Conservation (phyloP, 768 basidiomycete genomes). For the Ramaria sp. region DNA sequence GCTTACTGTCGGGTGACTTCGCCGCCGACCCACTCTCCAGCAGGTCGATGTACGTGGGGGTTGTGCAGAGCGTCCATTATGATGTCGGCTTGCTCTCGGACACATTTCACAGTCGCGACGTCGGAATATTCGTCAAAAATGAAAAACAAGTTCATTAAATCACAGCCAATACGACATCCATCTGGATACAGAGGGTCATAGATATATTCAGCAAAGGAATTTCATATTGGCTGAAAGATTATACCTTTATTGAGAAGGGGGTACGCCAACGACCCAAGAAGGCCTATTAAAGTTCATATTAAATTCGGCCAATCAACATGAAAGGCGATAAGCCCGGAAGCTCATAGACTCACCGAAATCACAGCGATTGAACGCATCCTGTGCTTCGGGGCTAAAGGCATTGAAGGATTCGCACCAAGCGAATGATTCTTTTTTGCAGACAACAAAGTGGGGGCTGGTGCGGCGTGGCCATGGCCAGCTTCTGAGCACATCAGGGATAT, state of each 20-base stretch:
- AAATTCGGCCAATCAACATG: slow-evolving; percentile 1
- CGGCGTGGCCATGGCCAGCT: too few relatives aligned
- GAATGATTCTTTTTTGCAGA: too few relatives aligned
- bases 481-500: too few relatives aligned
- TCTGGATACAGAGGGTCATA: slow-evolving; percentile 8
- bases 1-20: not conserved
- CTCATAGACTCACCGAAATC: slow-evolving; percentile 12
- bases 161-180: slow-evolving; percentile 18
- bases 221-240: too few relatives aligned
- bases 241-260: not conserved
- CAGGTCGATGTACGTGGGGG: not conserved
- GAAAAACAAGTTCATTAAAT: slow-evolving; percentile 23
- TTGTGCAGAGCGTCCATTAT: not conserved
- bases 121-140: slow-evolving; percentile 25
- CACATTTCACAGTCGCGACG: slow-evolving; percentile 4
- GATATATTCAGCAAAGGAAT: too few relatives aligned
- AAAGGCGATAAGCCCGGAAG: too few relatives aligned
- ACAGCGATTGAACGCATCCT: slow-evolving; percentile 15
- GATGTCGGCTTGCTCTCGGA: not conserved
- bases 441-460: too few relatives aligned
- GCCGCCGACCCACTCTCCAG: not conserved
- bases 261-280: slow-evolving; percentile 9
- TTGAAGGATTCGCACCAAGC: slow-evolving; percentile 14
- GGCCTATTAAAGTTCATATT: not conserved
- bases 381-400: slow-evolving; percentile 11